Base-by-base conservation (phyloP, 768 basidiomycete species). In the Arthromyces matolae region DNA sequence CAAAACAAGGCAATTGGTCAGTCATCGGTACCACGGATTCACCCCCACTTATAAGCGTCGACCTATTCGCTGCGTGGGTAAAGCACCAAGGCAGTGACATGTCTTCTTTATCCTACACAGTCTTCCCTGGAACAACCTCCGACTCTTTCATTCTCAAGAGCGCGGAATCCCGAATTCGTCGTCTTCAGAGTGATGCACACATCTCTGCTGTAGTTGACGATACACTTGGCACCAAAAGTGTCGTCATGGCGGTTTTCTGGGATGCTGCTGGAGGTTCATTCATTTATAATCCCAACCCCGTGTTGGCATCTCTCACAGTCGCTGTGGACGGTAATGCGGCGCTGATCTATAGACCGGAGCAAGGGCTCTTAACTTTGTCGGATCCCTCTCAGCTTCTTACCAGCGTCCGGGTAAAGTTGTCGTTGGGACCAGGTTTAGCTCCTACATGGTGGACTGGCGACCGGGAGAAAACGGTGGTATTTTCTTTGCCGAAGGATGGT, bases 381-480 rank as follows among this genome's bases (percentile, higher is more conserved):
- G 85, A 89, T 57, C 86, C 85, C 3, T 81, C 81, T 1, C 85
- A 89, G 56, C 65, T 67, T 0, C 54, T 78, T n/a, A 47, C 57
- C 3, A 57, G 58, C 2, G 59, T 77, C 1, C 60, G 63, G n/a
- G 55, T 83, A 28, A 69, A 65, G 3, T 50, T 83, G 49, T 54
- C 42, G 5, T 35, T 51, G 42, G 50, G 53, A 12, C 13, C 5
- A 19, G 53, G 52, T 5, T 38, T 69, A 7, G 60, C 58, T 3
- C 42, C 51, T 14, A 57, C 63, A 5, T 47, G 53, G 47, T 55
- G 54, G 54, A 42, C 3, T 41, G 54, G 38, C 54, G 58, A 42
- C 63, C 64, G 45, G 20, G 49, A 42, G 7, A 66, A 70, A 54
- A 68, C 54, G 0, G 40, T 78, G 22, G 42, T 48, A 9, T 69